Evolutionary conservation across 495 filamentous ascomycete species (phyloP).

Genomic region (Hapsidospora chrysogenum): DNA sequence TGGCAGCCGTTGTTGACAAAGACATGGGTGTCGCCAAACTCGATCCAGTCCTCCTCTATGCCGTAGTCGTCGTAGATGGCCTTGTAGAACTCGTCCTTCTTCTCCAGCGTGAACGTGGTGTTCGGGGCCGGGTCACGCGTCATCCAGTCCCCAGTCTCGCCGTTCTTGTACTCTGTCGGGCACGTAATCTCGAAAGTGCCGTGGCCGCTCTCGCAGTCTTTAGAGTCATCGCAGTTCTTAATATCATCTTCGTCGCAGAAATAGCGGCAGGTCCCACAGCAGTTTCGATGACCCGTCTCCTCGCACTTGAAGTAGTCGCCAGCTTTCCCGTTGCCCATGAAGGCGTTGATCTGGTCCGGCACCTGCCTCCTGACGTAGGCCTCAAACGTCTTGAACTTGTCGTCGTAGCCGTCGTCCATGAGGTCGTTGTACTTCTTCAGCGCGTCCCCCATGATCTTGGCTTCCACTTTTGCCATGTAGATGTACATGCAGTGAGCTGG

Average conservation of each 20-base stretch:
- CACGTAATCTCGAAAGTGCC: neutral
- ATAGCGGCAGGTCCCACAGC: neutral
- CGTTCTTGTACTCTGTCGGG: neutral
- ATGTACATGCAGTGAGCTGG: slow-evolving; percentile 1
- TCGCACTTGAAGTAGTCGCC: neutral
- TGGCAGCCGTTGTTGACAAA: neutral
- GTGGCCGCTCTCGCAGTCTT: neutral
- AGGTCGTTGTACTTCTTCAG: neutral
- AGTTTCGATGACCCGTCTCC: neutral
- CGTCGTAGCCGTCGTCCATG: slow-evolving; percentile 1
- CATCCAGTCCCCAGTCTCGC: neutral
- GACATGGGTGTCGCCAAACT: neutral
- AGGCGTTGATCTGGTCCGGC: neutral
- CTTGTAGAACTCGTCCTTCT: neutral
- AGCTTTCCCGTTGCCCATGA: neutral
- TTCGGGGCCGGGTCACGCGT: neutral
- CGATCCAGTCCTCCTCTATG: neutral
- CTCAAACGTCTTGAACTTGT: slow-evolving; percentile 1
- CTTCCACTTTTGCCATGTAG: slow-evolving; percentile 1
- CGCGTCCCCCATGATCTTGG: neutral
- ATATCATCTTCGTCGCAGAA: neutral
- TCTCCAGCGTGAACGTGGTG: neutral
- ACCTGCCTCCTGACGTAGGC: neutral
- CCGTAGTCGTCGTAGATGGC: neutral
- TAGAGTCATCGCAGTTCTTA: neutral